Evolutionary conservation across 2,329 filamentous ascomycete species (phyloP), one percentile per base, ranked within the genome.

Genomic region (Dothideomycetes sp.): DNA sequence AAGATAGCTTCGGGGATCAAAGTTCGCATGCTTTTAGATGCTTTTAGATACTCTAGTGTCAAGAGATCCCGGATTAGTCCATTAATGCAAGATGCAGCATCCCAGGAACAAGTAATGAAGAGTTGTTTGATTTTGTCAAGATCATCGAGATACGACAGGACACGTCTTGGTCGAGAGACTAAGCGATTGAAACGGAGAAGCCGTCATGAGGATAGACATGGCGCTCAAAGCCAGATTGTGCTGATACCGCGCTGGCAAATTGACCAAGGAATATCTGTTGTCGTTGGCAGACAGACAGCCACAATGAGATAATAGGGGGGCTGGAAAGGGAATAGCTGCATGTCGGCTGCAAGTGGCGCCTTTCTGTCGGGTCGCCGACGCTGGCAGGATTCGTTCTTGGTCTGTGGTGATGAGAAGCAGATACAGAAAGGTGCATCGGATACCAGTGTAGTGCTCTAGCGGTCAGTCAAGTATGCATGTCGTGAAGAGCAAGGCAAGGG

Each of bases 91-190:
- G 27, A 43, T 43, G 41, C 33, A 29, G 34, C 30, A 40, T 40
- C 30, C 42, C 42, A 44, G 42, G 42, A 44, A 44, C 42, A 44
- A 44, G 42, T 33, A 38, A 34, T 36, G 33, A 36, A 11, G 10
- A 31, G 12, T 13, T 13, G 31, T 41, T 33, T 33, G 24, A 17
- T 29, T 25, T 30, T 12, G 33, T 29, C 24, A 42, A 34, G 40
- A 40, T 40, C 37, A 23, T 40, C 40, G 5, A 41, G 24, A 34
- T 17, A 41, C 30, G 19, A 42, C 40, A 42, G 25, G 25, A 28
- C 23, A 10, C 7, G 7, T 25, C 12, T 12, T 8, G 7, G 8
- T 12, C 23, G 7, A 25, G 23, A 10, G 8, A 30, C 6, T 30
- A 41, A 33, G 32, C 39, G 15, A 42, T 35, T 24, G 19, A 23